Base-by-base conservation (phyloP, 805 yeast species). In the Peterozyma xylosa region DNA sequence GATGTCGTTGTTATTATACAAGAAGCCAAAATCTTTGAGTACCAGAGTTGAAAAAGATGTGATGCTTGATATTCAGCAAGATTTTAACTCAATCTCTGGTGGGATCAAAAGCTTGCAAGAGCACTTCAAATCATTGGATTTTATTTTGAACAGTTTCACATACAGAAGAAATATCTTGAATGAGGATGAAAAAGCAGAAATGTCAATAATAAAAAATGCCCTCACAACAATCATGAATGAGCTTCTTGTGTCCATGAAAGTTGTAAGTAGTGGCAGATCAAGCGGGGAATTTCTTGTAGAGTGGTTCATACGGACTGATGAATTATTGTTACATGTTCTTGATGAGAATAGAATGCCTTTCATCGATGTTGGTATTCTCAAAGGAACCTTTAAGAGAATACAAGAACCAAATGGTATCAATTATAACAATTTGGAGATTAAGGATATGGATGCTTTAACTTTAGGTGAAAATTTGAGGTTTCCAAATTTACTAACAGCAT, bases 401-500 rank as follows among this genome's bases (percentile, higher is more conserved):
- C 86, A 81, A 39, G 68, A 78, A 11, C 61, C 78, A 1, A 85
- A 80, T 55, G 85, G 89, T 2, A 77, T 86, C 21, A 82, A 85
- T 48, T 59, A 69, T 15, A 88, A 87, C 54, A 62, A 70, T 11
- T 62, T 86, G 4, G 73, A 70, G 36, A 68, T 90, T 14, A 70
- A 71, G 3, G 71, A 76, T 66, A 62, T 90, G 47, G 86, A 82
- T 52, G 88, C 86, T 0, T 72, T 81, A 53, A 86, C 87, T 54
- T 61, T 85, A 43, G 77, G 74, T 43, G 63, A 65, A 11, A 61
- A 70, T 15, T 74, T 86, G 0, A 55, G 73, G 1, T 86, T 81
- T 53, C 90, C 93, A 0, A 89, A 86, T 50, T 62, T 91, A 21
- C 60, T 91, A 15, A 67, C 83, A 1, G 81, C 87, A 1, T 73